These are phyloP conservation scores for Globisporangium carolinianum DNA, from an alignment of 352 stramenopile species.

Conservation along the genomic window DNA sequence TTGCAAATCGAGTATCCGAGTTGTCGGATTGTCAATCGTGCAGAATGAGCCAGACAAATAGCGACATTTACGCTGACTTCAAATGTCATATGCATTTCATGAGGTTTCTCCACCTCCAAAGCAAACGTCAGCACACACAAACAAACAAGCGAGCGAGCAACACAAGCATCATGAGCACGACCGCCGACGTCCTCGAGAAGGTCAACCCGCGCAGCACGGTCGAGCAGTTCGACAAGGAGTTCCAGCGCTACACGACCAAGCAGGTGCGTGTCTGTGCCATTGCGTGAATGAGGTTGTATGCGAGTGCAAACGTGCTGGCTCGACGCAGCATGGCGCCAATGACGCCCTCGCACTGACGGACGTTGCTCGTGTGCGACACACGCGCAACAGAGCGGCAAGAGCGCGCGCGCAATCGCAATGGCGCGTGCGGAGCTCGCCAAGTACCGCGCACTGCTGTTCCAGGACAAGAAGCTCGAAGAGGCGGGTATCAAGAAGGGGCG, in stretches of 20 bases:
- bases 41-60: too few relatives aligned
- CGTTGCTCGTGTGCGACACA: background rate
- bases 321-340: background rate
- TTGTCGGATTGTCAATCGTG: too few relatives aligned
- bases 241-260: constrained; percentile 82
- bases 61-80: too few relatives aligned
- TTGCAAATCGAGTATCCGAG: too few relatives aligned
- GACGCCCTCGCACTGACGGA: background rate
- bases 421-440: constrained; percentile 77
- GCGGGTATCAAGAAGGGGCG: constrained; percentile 56
- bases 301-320: too few relatives aligned
- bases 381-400: constrained; percentile 41
- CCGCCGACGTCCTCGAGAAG: constrained; percentile 7
- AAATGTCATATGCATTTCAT: too few relatives aligned
- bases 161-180: constrained; percentile 3
- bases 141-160: too few relatives aligned
- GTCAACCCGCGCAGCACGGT: constrained; percentile 22
- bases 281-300: too few relatives aligned
- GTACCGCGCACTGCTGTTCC: constrained; percentile 66
- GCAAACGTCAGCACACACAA: too few relatives aligned
- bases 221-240: constrained; percentile 83
- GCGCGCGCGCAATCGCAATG: constrained; percentile 64
- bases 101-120: too few relatives aligned
- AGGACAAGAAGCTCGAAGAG: constrained; percentile 84
- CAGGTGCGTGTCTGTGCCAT: constrained; percentile 28